These are phyloP conservation scores for Hemerocallis citrina DNA, from an alignment of 106 monocot species.

Conservation along the genomic window DNA sequence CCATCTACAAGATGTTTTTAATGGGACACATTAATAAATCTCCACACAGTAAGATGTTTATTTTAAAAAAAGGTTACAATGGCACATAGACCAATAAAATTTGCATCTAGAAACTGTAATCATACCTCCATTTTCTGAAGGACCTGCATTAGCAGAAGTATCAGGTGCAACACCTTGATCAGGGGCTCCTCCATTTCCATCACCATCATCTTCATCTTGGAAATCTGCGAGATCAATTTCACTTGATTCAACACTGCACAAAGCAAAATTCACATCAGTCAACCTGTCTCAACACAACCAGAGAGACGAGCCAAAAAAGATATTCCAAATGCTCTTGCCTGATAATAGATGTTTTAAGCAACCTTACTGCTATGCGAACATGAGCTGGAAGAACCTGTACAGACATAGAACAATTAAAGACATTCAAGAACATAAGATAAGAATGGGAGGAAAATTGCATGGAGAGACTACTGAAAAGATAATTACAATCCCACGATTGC, in stretches of 20 bases:
- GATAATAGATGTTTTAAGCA: conserved; percentile 94
- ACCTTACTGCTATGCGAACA: conserved; percentile 78
- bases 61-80: background rate
- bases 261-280: background rate
- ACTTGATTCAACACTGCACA: conserved; percentile 92
- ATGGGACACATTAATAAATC: background rate
- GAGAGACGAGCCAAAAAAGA: background rate
- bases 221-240: conserved; percentile 97
- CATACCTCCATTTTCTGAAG: conserved; percentile 42
- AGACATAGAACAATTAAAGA: background rate
- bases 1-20: conserved; percentile 17
- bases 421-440: background rate
- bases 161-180: conserved; percentile 22
- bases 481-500: background rate
- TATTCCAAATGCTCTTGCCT: conserved; percentile 38
- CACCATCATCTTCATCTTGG: conserved; percentile 67
- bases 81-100: background rate
- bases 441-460: background rate
- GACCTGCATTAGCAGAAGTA: conserved; percentile 23
- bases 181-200: conserved; percentile 17
- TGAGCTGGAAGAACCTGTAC: conserved; percentile 54
- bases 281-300: background rate
- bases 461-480: background rate
- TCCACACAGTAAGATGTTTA: no score
- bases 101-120: background rate